These are phyloP conservation scores for Adansonia grandidieri DNA, from an alignment of 441 rosid genomes.

Conservation along the genomic window DNA sequence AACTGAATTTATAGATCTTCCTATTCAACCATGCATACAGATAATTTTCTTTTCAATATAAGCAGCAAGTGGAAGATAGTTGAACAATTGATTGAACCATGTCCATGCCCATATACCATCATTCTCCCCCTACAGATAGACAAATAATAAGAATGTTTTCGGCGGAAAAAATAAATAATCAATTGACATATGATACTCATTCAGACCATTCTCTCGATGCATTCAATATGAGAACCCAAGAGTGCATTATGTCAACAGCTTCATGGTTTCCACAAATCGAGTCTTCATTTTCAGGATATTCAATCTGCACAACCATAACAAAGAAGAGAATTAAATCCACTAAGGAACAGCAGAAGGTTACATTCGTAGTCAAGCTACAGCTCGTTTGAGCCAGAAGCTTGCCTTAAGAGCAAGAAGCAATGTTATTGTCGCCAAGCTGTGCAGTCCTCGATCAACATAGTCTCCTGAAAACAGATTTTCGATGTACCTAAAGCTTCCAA, in stretches of 20 bases:
- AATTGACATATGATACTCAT: conserved; percentile 7
- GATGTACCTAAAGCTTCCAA: conserved; percentile 62
- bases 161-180: conserved; percentile 3
- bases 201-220: conserved; percentile 96
- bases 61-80: conserved; percentile 92
- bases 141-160: conserved; percentile 19
- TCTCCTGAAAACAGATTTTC: conserved; percentile 97
- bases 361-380: conserved; percentile 22
- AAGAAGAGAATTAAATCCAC: conserved; percentile 30
- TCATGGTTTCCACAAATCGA: conserved; percentile 97
- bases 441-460: conserved; percentile 97
- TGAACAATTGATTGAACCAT: conserved; percentile 95
- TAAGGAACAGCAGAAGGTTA: conserved; percentile 25
- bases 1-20: conserved; percentile 91
- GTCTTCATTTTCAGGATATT: conserved; percentile 93
- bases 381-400: conserved; percentile 40
- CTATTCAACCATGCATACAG: conserved; percentile 99
- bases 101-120: conserved; percentile 99
- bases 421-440: conserved; percentile 95
- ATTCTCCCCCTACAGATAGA: conserved; percentile 73
- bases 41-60: conserved; percentile 96
- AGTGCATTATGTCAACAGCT: conserved; percentile 98
- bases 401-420: conserved; percentile 98
- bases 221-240: conserved; percentile 95
- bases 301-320: conserved; percentile 64